Base-by-base conservation (phyloP, 495 filamentous ascomycete species). In the Parathielavia appendiculata region DNA sequence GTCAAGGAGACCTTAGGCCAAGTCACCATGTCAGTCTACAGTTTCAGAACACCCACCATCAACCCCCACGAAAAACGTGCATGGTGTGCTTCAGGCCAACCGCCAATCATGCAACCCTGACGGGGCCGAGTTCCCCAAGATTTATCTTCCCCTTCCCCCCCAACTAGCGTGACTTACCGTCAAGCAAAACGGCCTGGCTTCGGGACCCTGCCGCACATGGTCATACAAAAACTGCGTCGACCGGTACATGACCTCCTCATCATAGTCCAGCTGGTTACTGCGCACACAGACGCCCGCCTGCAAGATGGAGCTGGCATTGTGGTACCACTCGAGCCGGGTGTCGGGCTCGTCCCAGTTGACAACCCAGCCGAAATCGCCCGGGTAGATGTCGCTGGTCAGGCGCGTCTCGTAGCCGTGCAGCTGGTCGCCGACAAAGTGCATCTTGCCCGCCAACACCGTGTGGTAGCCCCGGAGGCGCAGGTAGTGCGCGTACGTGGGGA, bases 391-490 rank as follows among this genome's bases (percentile, higher is more conserved):
- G 58, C 82, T 86, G n/a, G 90, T 96, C 62, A 96, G 77, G 54
- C 90, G 81, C 64, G 87, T 84, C 74, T 96, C 90, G 65, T 90
- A 96, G 35, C 90, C 90, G 71, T 96, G 90, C 52, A 95, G 78
- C 73, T 96, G 90, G 65, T 96, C 90, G 46, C 90, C 90, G 56
- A 91, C 88, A 71, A 96, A 96, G 69, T 96, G 90, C 90, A 96
- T 96, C 79, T 96, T 96, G 54, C 90, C 90, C 0, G 90, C 89
- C 60, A 96, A 73, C 5, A 84, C 86, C n/a, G 90, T 93, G 72
- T 95, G 86, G 66, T 96, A 96, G 45, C 88, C 89, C 65, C 86
- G 82, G 16, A 79, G 76, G n/a, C 90, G 88, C 44, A 96, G 76
- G 70, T 95, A 92, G 65, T 96, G 90, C 6, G 90, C 89, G 69